Percentiles rank a stretch among this genome's conserved stretches.
phyloP scores from a whole-genome alignment of 164 flowering plant species.

The Kalanchoe fedtschenkoi region DNA sequence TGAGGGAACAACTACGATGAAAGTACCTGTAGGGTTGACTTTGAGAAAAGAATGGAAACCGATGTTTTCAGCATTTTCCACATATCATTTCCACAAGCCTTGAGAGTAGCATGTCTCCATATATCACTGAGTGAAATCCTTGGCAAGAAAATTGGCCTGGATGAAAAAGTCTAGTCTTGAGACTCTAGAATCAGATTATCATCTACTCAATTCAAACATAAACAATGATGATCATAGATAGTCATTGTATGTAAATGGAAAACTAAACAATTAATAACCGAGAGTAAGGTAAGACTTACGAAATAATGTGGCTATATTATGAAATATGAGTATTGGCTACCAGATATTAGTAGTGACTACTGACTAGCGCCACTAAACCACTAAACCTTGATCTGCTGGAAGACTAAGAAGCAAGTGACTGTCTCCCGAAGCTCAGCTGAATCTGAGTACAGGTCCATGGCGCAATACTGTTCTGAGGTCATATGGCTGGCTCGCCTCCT shows the following conservation, averaged over 20 bases:
- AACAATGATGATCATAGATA: background rate
- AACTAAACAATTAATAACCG: too few relatives aligned
- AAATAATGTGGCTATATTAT: too few relatives aligned
- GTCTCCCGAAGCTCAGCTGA: too few relatives aligned
- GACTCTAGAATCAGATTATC: background rate
- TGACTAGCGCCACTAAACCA: too few relatives aligned
- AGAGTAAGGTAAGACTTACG: too few relatives aligned
- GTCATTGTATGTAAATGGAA: background rate
- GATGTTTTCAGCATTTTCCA: conserved; percentile 67
- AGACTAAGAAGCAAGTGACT: too few relatives aligned
- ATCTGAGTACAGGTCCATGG: too few relatives aligned
- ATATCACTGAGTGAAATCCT: conserved; percentile 85
- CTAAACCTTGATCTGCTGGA: too few relatives aligned
- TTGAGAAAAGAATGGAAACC: conserved; percentile 62
- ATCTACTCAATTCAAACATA: background rate
- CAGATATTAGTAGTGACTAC: background rate
- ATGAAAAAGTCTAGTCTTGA: conserved; percentile 10
- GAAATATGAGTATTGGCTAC: too few relatives aligned
- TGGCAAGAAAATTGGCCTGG: conserved; percentile 69
- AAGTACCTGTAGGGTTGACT: conserved; percentile 72
- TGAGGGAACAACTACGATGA: background rate
- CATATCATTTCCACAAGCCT: conserved; percentile 50
- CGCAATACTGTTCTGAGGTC: too few relatives aligned
- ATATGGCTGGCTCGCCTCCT: too few relatives aligned
- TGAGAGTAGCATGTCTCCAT: conserved; percentile 76